phyloP scores from a whole-genome alignment of 1,284 basidiomycete species.

The Ustilago cynodontis region DNA sequence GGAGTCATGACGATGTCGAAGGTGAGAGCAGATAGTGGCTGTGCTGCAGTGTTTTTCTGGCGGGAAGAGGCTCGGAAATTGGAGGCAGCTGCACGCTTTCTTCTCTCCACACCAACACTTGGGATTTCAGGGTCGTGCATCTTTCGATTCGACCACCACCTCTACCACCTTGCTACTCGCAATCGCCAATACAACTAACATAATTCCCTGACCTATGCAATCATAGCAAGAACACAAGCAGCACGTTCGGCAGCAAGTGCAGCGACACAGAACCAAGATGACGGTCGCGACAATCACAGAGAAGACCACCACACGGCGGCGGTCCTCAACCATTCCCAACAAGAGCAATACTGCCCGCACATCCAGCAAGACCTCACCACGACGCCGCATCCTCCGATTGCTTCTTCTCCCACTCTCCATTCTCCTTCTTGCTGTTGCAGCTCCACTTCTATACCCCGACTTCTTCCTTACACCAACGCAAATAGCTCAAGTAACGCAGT shows the following conservation, averaged over 20 bases:
- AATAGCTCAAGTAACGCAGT: constrained; percentile 36
- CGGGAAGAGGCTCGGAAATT: background rate
- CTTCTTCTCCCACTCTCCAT: constrained; percentile 14
- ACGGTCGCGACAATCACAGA: background rate
- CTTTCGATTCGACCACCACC: background rate
- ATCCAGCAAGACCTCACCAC: background rate
- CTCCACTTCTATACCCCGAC: constrained; percentile 36
- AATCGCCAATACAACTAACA: too few species aligned
- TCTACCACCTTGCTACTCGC: too few species aligned
- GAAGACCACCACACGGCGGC: constrained; percentile 2
- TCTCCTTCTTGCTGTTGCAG: background rate
- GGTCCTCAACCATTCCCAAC: background rate
- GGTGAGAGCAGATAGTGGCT: background rate
- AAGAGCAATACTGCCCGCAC: background rate
- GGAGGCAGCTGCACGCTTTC: background rate
- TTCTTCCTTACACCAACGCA: constrained; percentile 29
- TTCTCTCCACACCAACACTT: constrained; percentile 2
- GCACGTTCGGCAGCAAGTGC: too few species aligned
- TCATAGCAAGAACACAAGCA: background rate
- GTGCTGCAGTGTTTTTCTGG: background rate
- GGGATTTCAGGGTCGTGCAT: background rate
- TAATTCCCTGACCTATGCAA: background rate
- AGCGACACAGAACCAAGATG: background rate
- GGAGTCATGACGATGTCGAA: background rate
- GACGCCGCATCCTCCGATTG: background rate